Evolutionary conservation across 2,329 filamentous ascomycete species (phyloP), one percentile per base, ranked within the genome.

Genomic region (Phialophora tarda): DNA sequence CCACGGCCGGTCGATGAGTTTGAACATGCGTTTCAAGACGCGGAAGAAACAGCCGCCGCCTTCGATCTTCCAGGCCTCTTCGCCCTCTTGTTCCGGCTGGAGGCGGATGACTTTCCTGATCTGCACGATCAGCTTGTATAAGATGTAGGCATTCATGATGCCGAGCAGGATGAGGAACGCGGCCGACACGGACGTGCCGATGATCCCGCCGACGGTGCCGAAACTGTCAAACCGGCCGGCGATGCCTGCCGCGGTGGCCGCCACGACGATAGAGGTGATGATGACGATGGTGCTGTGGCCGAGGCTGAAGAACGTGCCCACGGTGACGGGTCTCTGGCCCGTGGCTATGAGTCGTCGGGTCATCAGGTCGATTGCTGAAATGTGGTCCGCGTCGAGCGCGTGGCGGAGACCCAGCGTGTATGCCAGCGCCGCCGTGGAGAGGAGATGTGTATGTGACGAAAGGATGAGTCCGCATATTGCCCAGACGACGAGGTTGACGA

Each of bases 361-460:
- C 89, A 96, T 96, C 44, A 98, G 85, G 78, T 98, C 94, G 74
- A 98, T 99, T 69, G 93, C 94, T 73, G 87, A 88, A 70, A 91
- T 91, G 75, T 98, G 95, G 78, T 98, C 94, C n/a, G 94, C 95
- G 75, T 98, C 95, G 53, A 98, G 87, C n/a, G 94, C 94, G 82
- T 98, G 94, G 50, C 94, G 90, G 12, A 98, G 85, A 2, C 94
- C 94, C 11, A 98, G 85, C 0, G 92, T 92, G 78, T 96, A 98
- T 28, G 93, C 89, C 0, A 98, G 85, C 1, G 93, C 88, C 1
- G 93, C 92, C 2, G 93, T 89, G 1, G 91, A 91, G 58, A 93
- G 87, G 69, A 97, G 85, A 66, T 75, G 32, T 8, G 59, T 66
- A 44, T 66, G 64, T 14, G 47, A 67, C 6, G 66, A 62, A 4